Evolutionary conservation across 2,329 filamentous ascomycete species (phyloP).

Genomic region (Harringtonia lauricola): DNA sequence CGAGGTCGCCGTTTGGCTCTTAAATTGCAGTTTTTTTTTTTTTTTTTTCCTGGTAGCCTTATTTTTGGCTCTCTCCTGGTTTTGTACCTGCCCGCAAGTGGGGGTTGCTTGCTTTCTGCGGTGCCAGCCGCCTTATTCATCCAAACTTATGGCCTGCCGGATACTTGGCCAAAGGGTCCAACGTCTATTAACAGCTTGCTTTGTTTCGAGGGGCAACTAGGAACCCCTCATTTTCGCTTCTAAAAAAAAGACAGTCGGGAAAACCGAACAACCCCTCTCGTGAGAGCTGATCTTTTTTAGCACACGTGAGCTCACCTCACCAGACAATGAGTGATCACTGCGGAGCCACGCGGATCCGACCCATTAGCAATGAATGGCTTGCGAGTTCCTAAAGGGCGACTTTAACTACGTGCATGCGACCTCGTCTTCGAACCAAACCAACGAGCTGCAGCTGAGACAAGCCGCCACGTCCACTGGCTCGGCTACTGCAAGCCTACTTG

Average conservation of each 20-base stretch:
- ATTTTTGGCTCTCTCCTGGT: not conserved
- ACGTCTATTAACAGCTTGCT: not conserved
- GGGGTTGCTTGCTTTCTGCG: not conserved
- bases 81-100: not conserved
- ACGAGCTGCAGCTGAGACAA: not conserved
- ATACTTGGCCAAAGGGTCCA: too few species aligned
- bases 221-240: too few species aligned
- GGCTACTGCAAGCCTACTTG: not conserved
- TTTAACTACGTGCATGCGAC: slow-evolving; percentile 3
- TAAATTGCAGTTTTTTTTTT: not conserved
- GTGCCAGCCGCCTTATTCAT: not conserved
- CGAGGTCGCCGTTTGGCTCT: too few species aligned
- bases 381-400: not conserved
- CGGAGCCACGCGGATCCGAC: not conserved
- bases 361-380: too few species aligned
- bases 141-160: too few species aligned
- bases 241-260: not conserved
- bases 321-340: too few species aligned
- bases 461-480: not conserved
- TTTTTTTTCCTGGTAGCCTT: not conserved
- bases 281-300: too few species aligned
- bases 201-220: not conserved
- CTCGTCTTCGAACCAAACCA: not conserved
- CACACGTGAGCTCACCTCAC: not conserved
- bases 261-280: too few species aligned